phyloP scores from a whole-genome alignment of 345 rosid species.

The Aquilaria yunnanensis region DNA sequence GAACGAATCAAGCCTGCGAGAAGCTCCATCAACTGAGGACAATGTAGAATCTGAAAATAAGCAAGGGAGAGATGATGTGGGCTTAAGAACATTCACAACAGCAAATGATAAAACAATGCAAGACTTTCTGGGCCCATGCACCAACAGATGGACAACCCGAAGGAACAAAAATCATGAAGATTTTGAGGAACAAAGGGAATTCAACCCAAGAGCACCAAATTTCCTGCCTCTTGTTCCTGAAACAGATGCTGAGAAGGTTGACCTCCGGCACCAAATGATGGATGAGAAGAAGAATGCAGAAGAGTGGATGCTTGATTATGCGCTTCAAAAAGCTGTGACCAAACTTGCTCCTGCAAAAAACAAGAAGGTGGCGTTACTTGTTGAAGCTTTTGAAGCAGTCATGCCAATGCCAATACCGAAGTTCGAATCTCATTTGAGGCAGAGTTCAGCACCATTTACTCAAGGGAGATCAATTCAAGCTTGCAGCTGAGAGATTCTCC shows the following conservation, averaged over 20 bases:
- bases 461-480: conserved; percentile 59
- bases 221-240: conserved; percentile 55
- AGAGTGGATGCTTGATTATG: conserved; percentile 94
- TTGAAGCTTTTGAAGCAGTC: conserved; percentile 89
- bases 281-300: conserved; percentile 72
- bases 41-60: conserved; percentile 18
- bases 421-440: conserved; percentile 27
- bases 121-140: conserved; percentile 18
- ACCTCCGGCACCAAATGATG: conserved; percentile 64
- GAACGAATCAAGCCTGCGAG: conserved; percentile 6
- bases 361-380: conserved; percentile 85
- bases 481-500: conserved; percentile 37
- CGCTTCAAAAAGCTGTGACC: conserved; percentile 68
- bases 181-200: conserved; percentile 28
- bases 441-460: conserved; percentile 34
- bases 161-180: conserved; percentile 28
- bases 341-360: conserved; percentile 74
- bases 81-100: conserved; percentile 9
- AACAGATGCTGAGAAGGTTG: conserved; percentile 63
- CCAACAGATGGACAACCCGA: conserved; percentile 30
- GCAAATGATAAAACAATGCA: conserved; percentile 15
- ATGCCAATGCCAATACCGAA: conserved; percentile 43
- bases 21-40: conserved; percentile 14
- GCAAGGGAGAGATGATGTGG: conserved; percentile 23
- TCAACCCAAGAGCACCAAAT: conserved; percentile 83